phyloP scores from a whole-genome alignment of 495 filamentous ascomycete species.

The Neurospora tetraspora region DNA sequence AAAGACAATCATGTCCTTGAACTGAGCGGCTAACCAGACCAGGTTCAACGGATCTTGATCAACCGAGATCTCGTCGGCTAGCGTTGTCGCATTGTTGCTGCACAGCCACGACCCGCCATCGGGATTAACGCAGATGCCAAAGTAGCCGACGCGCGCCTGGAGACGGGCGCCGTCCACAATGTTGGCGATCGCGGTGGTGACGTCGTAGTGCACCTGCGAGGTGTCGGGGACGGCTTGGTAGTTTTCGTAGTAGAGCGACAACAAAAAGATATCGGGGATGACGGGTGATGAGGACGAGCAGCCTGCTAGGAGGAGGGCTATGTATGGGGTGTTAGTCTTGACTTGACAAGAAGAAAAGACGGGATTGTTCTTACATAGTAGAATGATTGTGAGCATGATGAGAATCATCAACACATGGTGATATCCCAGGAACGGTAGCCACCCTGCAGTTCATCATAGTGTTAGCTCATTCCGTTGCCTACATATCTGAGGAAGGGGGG shows the following conservation, averaged over 20 bases:
- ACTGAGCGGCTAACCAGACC: conserved; percentile 69
- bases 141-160: conserved; percentile 61
- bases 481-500: not conserved
- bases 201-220: conserved; percentile 76
- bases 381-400: conserved; percentile 85
- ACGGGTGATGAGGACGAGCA: conserved; percentile 68
- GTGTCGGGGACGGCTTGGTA: conserved; percentile 58
- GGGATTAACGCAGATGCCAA: conserved; percentile 64
- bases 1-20: conserved; percentile 75
- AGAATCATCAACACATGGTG: conserved; percentile 98
- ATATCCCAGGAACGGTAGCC: conserved; percentile 92
- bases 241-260: conserved; percentile 61
- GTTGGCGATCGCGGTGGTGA: conserved; percentile 63
- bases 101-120: conserved; percentile 64
- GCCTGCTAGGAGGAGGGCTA: conserved; percentile 68
- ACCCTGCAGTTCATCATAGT: conserved; percentile 40
- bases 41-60: conserved; percentile 73
- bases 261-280: conserved; percentile 71
- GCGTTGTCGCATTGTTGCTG: conserved; percentile 65
- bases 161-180: conserved; percentile 58
- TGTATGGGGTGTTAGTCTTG: not conserved
- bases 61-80: conserved; percentile 56
- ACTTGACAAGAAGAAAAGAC: not conserved
- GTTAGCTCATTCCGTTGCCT: conserved; percentile 5
- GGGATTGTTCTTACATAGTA: conserved; percentile 88